Conservation (phyloP, 768 basidiomycete genomes). For the Clavaria fumosa region DNA sequence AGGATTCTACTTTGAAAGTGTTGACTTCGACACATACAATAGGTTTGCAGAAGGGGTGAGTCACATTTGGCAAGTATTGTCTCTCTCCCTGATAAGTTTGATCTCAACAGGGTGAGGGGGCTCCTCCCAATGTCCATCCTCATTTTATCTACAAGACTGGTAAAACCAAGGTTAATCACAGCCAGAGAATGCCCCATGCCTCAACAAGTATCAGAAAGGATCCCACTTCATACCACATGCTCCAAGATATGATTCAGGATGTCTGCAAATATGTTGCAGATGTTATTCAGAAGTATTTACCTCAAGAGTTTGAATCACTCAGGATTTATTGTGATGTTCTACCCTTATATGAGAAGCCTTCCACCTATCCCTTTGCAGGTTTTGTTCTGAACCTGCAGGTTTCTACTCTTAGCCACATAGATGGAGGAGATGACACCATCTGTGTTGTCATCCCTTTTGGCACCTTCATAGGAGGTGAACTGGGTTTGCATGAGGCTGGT, state of each 20-base stretch:
- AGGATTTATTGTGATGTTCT: conserved; percentile 9
- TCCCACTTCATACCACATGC: conserved; percentile 1
- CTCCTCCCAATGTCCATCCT: conserved; percentile 5
- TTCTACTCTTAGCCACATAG: conserved; percentile 12
- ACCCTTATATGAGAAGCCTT: conserved; percentile 8
- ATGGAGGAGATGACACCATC: conserved; percentile 11
- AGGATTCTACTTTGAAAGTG: neutral
- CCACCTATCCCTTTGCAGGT: conserved; percentile 13
- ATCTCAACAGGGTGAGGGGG: neutral
- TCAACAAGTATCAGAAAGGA: neutral
- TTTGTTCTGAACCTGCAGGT: conserved; percentile 16
- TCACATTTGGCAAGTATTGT: conserved; percentile 1
- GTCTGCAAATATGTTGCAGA: conserved; percentile 1
- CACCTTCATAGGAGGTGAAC: conserved; percentile 15
- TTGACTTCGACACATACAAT: conserved; percentile 1
- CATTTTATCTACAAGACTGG: conserved; percentile 2
- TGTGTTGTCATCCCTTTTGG: conserved; percentile 15
- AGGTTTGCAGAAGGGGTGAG: conserved; percentile 2
- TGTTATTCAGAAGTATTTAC: neutral
- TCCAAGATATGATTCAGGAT: conserved; percentile 1
- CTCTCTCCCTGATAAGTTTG: neutral
- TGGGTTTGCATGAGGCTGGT: conserved; percentile 14
- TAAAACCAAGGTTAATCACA: conserved; percentile 2
- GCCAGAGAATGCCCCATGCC: conserved; percentile 4
- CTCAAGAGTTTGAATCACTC: conserved; percentile 8